Evolutionary conservation across 345 rosid genomes (phyloP).

Genomic region (Durio zibethinus): DNA sequence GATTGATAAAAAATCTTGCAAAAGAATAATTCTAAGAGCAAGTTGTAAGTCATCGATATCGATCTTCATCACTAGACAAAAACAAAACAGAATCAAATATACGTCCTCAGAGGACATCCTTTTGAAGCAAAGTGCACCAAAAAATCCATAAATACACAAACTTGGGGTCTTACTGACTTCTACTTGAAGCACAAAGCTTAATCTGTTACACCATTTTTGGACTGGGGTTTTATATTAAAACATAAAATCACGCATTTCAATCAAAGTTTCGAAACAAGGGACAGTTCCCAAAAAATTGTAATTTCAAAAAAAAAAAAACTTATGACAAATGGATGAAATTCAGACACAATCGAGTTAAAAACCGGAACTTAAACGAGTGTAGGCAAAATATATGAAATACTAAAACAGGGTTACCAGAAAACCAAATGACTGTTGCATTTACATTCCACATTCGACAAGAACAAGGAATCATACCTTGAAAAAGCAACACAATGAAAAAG

Average conservation of each 20-base stretch:
- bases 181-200: not conserved
- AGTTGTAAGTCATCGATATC: not conserved
- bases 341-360: not conserved
- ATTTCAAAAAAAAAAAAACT: not conserved
- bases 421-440: not conserved
- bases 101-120: not conserved
- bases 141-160: not conserved
- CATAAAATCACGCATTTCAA: not conserved
- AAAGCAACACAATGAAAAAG: not conserved
- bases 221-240: not conserved
- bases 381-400: not conserved
- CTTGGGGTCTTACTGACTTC: not conserved
- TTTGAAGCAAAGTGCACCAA: not conserved
- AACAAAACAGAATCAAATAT: not conserved
- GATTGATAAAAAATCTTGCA: too few relatives aligned
- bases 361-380: not conserved
- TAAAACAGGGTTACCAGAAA: not conserved
- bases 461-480: slow-evolving; percentile 6
- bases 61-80: not conserved
- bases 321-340: not conserved
- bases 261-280: not conserved
- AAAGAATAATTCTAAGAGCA: too few relatives aligned
- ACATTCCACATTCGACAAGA: not conserved
- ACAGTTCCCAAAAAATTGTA: not conserved
- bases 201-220: slow-evolving; percentile 4